Evolutionary conservation across 2,329 filamentous ascomycete genomes (phyloP).

Genomic region (Aspergillus fischeri): DNA sequence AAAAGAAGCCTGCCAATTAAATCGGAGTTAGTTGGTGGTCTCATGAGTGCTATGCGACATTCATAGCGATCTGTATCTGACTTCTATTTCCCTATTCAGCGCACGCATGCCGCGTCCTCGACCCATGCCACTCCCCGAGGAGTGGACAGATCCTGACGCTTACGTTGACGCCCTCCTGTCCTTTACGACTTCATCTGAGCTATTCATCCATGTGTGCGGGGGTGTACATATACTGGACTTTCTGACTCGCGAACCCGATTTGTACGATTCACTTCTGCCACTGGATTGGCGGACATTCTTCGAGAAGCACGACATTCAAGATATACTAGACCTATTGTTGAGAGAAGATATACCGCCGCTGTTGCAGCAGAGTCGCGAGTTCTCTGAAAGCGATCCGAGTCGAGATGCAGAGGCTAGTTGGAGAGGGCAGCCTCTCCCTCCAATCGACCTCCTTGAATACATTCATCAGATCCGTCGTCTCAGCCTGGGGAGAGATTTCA

Average conservation of each 20-base stretch:
- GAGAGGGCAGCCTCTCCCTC: slow-evolving; percentile 44
- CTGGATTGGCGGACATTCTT: slow-evolving; percentile 80
- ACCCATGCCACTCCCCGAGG: slow-evolving; percentile 64
- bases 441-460: slow-evolving; percentile 64
- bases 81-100: background rate
- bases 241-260: slow-evolving; percentile 76
- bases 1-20: background rate
- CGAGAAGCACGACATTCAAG: slow-evolving; percentile 64
- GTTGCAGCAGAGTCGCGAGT: slow-evolving; percentile 10
- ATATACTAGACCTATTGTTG: slow-evolving; percentile 75
- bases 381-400: slow-evolving; percentile 2
- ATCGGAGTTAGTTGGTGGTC: background rate
- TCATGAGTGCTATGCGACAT: background rate
- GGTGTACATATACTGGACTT: slow-evolving; percentile 98
- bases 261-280: slow-evolving; percentile 75
- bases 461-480: slow-evolving; percentile 66
- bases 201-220: slow-evolving; percentile 86
- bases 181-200: slow-evolving; percentile 68
- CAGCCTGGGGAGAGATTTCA: slow-evolving; percentile 62
- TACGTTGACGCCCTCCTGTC: slow-evolving; percentile 75
- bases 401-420: slow-evolving; percentile 27
- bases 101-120: slow-evolving; percentile 44
- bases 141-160: slow-evolving; percentile 66
- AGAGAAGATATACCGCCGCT: slow-evolving; percentile 63
- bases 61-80: background rate